A percentile compares a stretch with the other conserved stretches of the same genome.
phyloP scores from a whole-genome alignment of 768 basidiomycete species.

The Hydnum rufescens region DNA sequence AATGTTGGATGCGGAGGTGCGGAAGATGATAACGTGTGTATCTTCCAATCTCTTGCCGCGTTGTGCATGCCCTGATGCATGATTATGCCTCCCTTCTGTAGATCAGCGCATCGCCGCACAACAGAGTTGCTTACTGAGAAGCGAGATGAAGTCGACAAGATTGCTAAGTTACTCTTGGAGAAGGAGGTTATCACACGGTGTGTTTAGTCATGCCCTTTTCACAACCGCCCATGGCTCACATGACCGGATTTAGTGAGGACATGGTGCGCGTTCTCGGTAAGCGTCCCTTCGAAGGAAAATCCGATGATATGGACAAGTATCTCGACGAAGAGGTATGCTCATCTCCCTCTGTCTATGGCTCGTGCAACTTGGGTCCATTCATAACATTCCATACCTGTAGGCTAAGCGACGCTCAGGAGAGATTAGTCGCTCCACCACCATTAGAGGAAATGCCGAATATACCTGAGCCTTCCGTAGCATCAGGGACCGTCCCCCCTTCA shows the following conservation, averaged over 20 bases:
- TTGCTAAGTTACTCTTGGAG: conserved; percentile 74
- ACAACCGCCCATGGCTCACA: conserved; percentile 1
- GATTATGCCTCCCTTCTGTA: conserved; percentile 13
- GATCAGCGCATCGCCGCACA: conserved; percentile 67
- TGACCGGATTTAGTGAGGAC: conserved; percentile 38
- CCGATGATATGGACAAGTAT: conserved; percentile 95
- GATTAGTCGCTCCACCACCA: conserved; percentile 7
- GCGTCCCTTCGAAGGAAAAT: conserved; percentile 54
- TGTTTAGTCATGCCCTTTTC: conserved; percentile 12
- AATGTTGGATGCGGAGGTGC: conserved; percentile 76
- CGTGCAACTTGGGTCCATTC: no score
- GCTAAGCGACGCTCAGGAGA: conserved; percentile 2
- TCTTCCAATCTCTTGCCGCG: background rate
- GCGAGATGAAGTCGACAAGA: conserved; percentile 77
- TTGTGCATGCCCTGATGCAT: background rate
- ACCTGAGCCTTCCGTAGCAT: background rate
- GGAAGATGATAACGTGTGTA: conserved; percentile 77
- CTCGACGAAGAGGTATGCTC: conserved; percentile 36
- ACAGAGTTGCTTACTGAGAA: conserved; percentile 61
- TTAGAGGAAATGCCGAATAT: conserved; percentile 8
- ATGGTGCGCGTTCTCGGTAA: conserved; percentile 72
- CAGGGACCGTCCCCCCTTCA: no score
- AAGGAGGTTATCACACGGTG: conserved; percentile 92
- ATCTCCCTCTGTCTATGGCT: background rate
- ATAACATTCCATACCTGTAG: no score